A percentile compares a stretch with the other conserved stretches of the same genome.
phyloP scores from a whole-genome alignment of 768 basidiomycete genomes.

The Leccinum longicurvipes region DNA sequence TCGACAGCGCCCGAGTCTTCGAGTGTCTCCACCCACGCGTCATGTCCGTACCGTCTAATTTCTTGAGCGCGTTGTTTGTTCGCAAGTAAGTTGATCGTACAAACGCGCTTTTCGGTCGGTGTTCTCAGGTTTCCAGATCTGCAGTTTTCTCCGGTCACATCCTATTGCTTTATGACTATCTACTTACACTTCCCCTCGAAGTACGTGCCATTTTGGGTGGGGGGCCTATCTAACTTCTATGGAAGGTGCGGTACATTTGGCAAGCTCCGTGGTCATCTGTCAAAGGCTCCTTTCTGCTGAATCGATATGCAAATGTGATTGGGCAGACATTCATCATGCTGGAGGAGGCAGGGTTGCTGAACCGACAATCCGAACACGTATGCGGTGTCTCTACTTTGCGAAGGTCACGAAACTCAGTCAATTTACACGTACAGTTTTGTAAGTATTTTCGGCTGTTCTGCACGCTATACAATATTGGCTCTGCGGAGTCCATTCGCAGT shows the following conservation, averaged over 20 bases:
- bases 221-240: background rate
- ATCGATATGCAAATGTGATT: slow-evolving; percentile 17
- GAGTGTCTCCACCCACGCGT: background rate
- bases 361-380: slow-evolving; percentile 2
- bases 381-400: background rate
- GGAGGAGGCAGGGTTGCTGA: slow-evolving; percentile 1
- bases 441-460: slow-evolving; percentile 4
- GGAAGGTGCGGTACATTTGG: slow-evolving; percentile 16
- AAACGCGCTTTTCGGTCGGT: background rate
- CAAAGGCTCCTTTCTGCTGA: slow-evolving; percentile 17
- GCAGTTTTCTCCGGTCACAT: background rate
- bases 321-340: slow-evolving; percentile 8
- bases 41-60: background rate
- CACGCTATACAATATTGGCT: slow-evolving; percentile 4
- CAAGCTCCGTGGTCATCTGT: slow-evolving; percentile 10
- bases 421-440: slow-evolving; percentile 3
- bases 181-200: slow-evolving; percentile 11
- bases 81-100: background rate
- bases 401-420: background rate
- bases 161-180: slow-evolving; percentile 9
- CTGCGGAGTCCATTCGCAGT: slow-evolving; percentile 10
- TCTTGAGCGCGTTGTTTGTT: background rate
- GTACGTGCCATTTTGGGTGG: slow-evolving; percentile 1
- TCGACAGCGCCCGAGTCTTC: background rate
- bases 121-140: background rate